Conservation (phyloP, 1,139 yeast species). For the Zygoascus sp. region DNA sequence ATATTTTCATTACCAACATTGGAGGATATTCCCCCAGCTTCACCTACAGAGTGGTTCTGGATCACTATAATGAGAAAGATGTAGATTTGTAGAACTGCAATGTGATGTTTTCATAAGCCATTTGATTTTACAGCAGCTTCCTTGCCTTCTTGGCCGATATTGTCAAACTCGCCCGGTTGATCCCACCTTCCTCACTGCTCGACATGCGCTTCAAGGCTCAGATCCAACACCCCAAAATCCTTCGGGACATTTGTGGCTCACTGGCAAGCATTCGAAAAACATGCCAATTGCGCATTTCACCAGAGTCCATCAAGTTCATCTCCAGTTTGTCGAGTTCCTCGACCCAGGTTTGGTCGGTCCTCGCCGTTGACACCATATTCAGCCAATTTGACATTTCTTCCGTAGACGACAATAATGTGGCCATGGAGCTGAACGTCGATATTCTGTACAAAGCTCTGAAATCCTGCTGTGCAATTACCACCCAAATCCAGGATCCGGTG, state of each 20-base stretch:
- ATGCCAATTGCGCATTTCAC: constrained; percentile 24
- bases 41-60: constrained; percentile 90
- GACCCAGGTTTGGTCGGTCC: constrained; percentile 26
- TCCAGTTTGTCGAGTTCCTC: constrained; percentile 23
- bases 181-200: neutral
- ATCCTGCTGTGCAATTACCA: constrained; percentile 17
- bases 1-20: constrained; percentile 86
- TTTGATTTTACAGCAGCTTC: no score
- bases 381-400: constrained; percentile 15
- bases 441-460: constrained; percentile 25
- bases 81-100: constrained; percentile 15
- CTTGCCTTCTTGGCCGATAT: no score
- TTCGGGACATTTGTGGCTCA: constrained; percentile 26
- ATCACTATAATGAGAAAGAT: constrained; percentile 85
- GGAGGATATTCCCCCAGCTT: constrained; percentile 98
- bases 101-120: no score
- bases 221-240: constrained; percentile 19
- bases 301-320: constrained; percentile 20
- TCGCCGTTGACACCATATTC: constrained; percentile 17
- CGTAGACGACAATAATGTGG: constrained; percentile 17
- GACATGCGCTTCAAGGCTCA: constrained; percentile 22
- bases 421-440: constrained; percentile 27
- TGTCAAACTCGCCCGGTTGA: neutral
- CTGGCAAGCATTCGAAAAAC: constrained; percentile 25
- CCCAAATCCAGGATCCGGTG: constrained; percentile 18